Conservation (phyloP, 164 flowering plant genomes). For the Umbilicus rupestris region DNA sequence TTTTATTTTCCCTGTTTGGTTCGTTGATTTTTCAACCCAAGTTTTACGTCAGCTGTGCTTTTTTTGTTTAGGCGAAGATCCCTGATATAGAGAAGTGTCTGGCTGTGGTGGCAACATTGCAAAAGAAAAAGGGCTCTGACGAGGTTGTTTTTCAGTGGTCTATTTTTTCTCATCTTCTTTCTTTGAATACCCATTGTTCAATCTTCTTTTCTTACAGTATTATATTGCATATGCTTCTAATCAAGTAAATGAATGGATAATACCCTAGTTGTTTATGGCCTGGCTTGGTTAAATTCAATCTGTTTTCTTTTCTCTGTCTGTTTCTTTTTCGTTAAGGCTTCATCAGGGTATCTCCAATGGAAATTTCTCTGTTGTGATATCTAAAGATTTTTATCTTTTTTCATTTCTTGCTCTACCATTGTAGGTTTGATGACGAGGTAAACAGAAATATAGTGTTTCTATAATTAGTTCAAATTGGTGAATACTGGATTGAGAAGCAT, state of each 20-base stretch:
- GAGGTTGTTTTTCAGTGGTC: constrained; percentile 56
- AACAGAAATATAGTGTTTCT: not conserved
- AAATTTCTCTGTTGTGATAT: too few species aligned
- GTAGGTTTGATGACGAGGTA: too few species aligned
- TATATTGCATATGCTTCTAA: too few species aligned
- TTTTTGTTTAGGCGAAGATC: constrained; percentile 66
- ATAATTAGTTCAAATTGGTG: not conserved
- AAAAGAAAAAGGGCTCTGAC: constrained; percentile 81
- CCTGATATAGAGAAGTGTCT: constrained; percentile 96
- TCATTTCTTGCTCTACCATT: too few species aligned
- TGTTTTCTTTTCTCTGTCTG: too few species aligned
- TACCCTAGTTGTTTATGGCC: too few species aligned
- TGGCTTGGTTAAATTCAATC: too few species aligned
- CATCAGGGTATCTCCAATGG: too few species aligned
- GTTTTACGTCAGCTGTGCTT: not conserved
- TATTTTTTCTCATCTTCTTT: not conserved
- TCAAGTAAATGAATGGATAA: too few species aligned
- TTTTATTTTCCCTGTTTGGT: not conserved
- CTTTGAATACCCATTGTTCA: not conserved
- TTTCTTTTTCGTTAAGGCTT: too few species aligned
- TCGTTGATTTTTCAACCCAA: not conserved
- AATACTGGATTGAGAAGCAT: not conserved
- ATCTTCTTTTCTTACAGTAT: not conserved
- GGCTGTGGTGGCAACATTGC: constrained; percentile 71
- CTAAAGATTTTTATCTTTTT: too few species aligned